Percentiles rank a stretch among this genome's conserved stretches.
These are phyloP conservation scores for Aspergillus sp. DNA, from an alignment of 2,329 filamentous ascomycete genomes.

Conservation along the genomic window DNA sequence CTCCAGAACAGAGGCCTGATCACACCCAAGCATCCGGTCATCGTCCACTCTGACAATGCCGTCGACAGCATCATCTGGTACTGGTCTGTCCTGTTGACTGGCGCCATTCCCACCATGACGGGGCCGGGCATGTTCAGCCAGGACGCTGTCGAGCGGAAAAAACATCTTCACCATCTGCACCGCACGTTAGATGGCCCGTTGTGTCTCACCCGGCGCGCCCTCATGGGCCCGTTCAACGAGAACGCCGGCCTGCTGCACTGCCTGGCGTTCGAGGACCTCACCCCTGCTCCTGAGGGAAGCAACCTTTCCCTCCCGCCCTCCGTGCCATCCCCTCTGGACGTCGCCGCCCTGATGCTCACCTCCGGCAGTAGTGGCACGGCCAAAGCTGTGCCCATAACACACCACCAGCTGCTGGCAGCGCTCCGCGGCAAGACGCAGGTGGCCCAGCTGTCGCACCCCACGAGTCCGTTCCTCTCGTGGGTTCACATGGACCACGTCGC, in stretches of 20 bases:
- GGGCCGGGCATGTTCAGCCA: background rate
- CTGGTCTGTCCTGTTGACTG: too few species aligned
- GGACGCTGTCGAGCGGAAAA: background rate
- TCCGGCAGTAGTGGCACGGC: constrained; percentile 54
- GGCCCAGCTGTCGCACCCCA: constrained; percentile 20
- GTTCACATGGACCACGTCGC: constrained; percentile 56
- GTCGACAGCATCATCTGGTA: too few species aligned
- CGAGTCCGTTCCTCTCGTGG: constrained; percentile 45
- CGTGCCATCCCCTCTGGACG: background rate
- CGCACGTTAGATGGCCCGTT: background rate
- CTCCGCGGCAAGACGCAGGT: constrained; percentile 37
- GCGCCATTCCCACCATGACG: too few species aligned
- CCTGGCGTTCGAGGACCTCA: background rate
- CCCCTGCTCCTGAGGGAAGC: background rate
- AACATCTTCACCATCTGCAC: constrained; percentile 5
- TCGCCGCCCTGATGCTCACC: constrained; percentile 50
- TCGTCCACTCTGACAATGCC: too few species aligned
- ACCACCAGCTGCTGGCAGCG: constrained; percentile 22
- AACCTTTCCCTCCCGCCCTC: background rate
- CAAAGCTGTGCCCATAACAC: constrained; percentile 50
- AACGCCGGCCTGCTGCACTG: background rate
- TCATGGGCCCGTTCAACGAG: background rate
- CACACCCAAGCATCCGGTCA: too few species aligned
- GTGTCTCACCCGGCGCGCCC: background rate
- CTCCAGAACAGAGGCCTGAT: too few species aligned